Conservation (phyloP, 805 yeast species). For the Candida cerambycidarum region DNA sequence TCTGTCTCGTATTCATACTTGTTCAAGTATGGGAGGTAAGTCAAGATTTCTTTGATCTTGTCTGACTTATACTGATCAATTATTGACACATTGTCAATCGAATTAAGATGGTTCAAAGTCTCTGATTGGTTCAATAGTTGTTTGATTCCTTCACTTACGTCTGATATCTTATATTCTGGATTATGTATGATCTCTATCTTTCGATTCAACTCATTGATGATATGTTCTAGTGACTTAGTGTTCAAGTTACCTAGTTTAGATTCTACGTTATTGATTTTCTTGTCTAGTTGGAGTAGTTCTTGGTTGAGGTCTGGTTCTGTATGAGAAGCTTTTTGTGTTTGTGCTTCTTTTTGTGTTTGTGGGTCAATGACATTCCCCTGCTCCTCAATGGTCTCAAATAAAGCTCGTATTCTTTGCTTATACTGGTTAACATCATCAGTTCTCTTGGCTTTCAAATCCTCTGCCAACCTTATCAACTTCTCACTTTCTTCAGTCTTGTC, state of each 20-base stretch:
- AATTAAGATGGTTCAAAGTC: slow-evolving; percentile 11
- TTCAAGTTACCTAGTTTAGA: slow-evolving; percentile 7
- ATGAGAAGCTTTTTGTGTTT: too few species aligned
- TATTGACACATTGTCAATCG: slow-evolving; percentile 1
- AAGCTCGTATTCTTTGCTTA: slow-evolving; percentile 6
- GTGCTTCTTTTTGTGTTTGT: too few species aligned
- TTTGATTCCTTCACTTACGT: slow-evolving; percentile 24
- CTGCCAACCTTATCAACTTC: slow-evolving; percentile 10
- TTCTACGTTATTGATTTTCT: slow-evolving; percentile 9
- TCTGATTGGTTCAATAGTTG: slow-evolving; percentile 28
- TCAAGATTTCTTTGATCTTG: slow-evolving; percentile 26
- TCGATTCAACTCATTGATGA: slow-evolving; percentile 31
- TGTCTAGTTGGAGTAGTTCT: slow-evolving; percentile 10
- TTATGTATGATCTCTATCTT: slow-evolving; percentile 34
- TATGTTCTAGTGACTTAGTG: slow-evolving; percentile 21
- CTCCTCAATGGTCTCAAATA: slow-evolving; percentile 11
- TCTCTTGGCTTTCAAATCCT: slow-evolving; percentile 7
- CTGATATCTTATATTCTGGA: slow-evolving; percentile 30
- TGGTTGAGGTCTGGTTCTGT: background rate
- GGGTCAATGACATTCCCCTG: too few species aligned
- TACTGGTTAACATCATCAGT: slow-evolving; percentile 5
- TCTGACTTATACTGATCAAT: slow-evolving; percentile 7
- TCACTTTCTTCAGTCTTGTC: slow-evolving; percentile 8
- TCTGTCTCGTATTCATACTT: slow-evolving; percentile 23
- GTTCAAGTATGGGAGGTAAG: slow-evolving; percentile 27